Evolutionary conservation across 495 filamentous ascomycete species (phyloP), one percentile per base, ranked within the genome.

Genomic region (Pyrenopolyporus hunteri): DNA sequence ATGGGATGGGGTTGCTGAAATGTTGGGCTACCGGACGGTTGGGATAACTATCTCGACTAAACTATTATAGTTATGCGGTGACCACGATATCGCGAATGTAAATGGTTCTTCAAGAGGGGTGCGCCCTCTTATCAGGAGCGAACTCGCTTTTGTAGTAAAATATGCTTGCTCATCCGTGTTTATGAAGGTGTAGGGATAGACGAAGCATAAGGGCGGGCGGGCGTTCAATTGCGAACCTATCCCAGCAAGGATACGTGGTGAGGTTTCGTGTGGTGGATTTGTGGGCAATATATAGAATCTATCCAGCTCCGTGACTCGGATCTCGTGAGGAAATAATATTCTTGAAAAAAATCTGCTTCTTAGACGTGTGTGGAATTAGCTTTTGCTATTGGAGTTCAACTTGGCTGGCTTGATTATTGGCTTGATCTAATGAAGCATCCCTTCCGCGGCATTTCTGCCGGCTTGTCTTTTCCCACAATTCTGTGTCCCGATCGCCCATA

Each of bases 171-270:
- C n/a, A n/a, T n/a, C n/a, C n/a, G n/a, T n/a, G n/a, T n/a, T n/a
- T n/a, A n/a, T n/a, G n/a, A n/a, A n/a, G n/a, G n/a, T n/a, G n/a
- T n/a, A n/a, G n/a, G 9, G 26, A 28, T 25, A 25, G 26, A 28
- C 33, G 54, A 49, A 25, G 40, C 51, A 20, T 28, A 37, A n/a
- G n/a, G n/a, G n/a, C n/a, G n/a, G n/a, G n/a, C n/a, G n/a, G 40
- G 52, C 31, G 26, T 52, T 35, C 14, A 44, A 28, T 44, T 29
- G 33, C 44, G 37, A n/a, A n/a, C 26, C 37, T 54, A 53, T 19
- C 29, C 33, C 13, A 13, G 17, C 19, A 13, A 29, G 10, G 49
- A n/a, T 31, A 53, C 23, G 47, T 53, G 37, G 17, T 22, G 9
- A 42, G 37, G 22, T 19, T n/a, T 16, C 9, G 26, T 29, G 26